Evolutionary conservation across 257 asterid genomes (phyloP).

Genomic region (Solanum chmielewskii): DNA sequence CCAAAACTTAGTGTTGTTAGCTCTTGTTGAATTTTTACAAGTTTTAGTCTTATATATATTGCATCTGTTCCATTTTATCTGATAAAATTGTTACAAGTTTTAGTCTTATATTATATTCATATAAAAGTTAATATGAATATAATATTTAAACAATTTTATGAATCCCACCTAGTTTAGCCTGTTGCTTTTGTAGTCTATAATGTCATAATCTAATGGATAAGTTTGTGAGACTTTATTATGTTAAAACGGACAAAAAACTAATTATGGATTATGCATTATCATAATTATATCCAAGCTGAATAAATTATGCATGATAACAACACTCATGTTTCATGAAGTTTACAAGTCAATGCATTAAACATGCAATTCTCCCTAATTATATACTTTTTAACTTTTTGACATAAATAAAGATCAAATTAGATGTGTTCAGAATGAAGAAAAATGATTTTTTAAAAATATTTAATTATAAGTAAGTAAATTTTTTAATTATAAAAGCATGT

Average conservation of each 20-base stretch:
- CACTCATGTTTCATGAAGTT: not conserved
- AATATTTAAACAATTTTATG: too few relatives aligned
- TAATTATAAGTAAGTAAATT: too few relatives aligned
- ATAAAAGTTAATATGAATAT: too few relatives aligned
- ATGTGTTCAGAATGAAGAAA: not conserved
- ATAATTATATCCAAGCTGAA: not conserved
- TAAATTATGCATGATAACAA: not conserved
- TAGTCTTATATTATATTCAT: too few relatives aligned
- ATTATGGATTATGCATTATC: not conserved
- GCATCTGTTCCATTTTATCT: too few relatives aligned
- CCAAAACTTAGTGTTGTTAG: too few relatives aligned
- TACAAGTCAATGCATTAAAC: not conserved
- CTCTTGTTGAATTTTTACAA: too few relatives aligned
- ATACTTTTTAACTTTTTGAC: not conserved
- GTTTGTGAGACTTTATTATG: not conserved
- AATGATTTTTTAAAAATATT: too few relatives aligned
- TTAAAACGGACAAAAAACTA: not conserved
- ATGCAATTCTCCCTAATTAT: not conserved
- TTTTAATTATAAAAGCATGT: not conserved
- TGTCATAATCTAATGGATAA: not conserved
- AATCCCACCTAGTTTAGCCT: too few relatives aligned
- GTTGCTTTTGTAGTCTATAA: not conserved
- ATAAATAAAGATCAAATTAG: too few relatives aligned
- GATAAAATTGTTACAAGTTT: too few relatives aligned
- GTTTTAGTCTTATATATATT: too few relatives aligned